Percentiles rank a stretch among this genome's conserved stretches.
Conservation (phyloP, 73 alveolate genomes). For the Paramecium bursaria region DNA sequence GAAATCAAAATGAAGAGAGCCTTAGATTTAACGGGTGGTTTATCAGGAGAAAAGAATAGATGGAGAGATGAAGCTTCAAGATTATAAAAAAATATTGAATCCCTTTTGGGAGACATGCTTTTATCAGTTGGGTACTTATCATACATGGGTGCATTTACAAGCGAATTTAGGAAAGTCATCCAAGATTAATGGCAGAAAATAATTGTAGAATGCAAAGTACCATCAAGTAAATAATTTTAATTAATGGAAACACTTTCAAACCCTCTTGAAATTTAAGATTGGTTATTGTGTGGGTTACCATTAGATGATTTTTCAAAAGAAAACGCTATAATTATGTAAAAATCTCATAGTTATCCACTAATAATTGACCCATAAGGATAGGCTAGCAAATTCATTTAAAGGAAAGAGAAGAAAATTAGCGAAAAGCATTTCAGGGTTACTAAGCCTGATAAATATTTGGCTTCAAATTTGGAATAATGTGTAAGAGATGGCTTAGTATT, state of each 20-base stretch:
- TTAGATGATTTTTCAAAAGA: conserved; percentile 92
- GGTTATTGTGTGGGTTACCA: conserved; percentile 95
- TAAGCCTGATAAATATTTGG: conserved; percentile 52
- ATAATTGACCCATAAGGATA: conserved; percentile 96
- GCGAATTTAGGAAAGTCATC: conserved; percentile 85
- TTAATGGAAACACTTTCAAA: conserved; percentile 84
- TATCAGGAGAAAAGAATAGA: conserved; percentile 89
- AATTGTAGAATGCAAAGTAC: conserved; percentile 76
- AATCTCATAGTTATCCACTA: conserved; percentile 91
- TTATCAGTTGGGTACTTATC: conserved; percentile 92
- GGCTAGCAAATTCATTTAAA: conserved; percentile 93
- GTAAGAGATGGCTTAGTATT: conserved; percentile 88
- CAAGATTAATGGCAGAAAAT: conserved; percentile 84
- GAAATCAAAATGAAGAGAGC: conserved; percentile 92
- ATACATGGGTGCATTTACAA: conserved; percentile 93
- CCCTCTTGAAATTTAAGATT: conserved; percentile 85
- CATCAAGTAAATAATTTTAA: conserved; percentile 83
- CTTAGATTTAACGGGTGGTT: conserved; percentile 81
- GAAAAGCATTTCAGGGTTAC: conserved; percentile 61
- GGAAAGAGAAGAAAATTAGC: conserved; percentile 81
- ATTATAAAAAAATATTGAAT: conserved; percentile 84
- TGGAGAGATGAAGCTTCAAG: conserved; percentile 90
- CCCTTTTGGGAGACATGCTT: conserved; percentile 90
- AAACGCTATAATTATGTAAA: conserved; percentile 91
- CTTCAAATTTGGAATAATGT: conserved; percentile 79